Evolutionary conservation across 2,329 filamentous ascomycete genomes (phyloP).

Genomic region (Phoma sp.): DNA sequence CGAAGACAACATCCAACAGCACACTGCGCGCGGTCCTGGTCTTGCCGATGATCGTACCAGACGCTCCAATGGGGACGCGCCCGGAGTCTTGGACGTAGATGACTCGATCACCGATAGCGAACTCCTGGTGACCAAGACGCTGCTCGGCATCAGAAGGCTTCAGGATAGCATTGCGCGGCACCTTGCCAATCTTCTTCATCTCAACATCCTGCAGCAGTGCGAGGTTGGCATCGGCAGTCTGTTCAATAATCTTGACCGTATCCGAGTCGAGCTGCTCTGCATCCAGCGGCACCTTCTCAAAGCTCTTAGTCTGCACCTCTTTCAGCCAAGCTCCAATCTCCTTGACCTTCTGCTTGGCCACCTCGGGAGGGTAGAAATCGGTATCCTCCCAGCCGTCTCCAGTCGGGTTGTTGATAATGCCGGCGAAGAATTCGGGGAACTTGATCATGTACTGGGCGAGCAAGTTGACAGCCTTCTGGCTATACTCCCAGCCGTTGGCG

Average conservation of each 20-base stretch:
- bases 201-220: constrained; percentile 50
- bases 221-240: constrained; percentile 68
- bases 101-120: constrained; percentile 85
- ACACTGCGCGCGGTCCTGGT: constrained; percentile 84
- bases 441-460: constrained; percentile 88
- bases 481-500: constrained; percentile 93
- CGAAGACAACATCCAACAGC: constrained; percentile 91
- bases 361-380: constrained; percentile 80
- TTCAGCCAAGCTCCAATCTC: constrained; percentile 96
- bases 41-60: constrained; percentile 93
- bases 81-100: constrained; percentile 93
- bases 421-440: constrained; percentile 95
- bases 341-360: constrained; percentile 82
- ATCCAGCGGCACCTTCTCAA: constrained; percentile 94
- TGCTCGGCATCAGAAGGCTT: constrained; percentile 98
- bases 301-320: constrained; percentile 85
- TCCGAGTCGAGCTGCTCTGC: constrained; percentile 95
- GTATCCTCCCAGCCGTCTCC: constrained; percentile 84
- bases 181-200: constrained; percentile 75
- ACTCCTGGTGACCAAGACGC: constrained; percentile 83
- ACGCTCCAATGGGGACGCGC: constrained; percentile 90
- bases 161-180: constrained; percentile 85
- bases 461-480: constrained; percentile 79
- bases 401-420: constrained; percentile 83
- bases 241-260: constrained; percentile 81